Base-by-base conservation (phyloP, 2,329 filamentous ascomycete species). In the Tolypocladium capitatum region DNA sequence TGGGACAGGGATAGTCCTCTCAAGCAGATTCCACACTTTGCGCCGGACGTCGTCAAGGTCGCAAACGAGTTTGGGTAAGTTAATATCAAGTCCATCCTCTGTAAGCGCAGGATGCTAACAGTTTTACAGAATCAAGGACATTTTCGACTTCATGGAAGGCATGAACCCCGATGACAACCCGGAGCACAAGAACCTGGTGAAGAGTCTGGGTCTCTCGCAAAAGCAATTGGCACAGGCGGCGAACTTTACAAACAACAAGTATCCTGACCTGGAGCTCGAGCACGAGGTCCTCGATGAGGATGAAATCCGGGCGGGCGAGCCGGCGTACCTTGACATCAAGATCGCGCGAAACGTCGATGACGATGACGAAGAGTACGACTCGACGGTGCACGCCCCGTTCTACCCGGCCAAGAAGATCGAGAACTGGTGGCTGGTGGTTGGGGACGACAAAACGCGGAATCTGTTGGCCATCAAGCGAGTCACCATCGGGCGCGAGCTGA, bases 361-460 rank as follows among this genome's bases (percentile, higher is more conserved):
- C 46, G 78, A 80, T 46, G 71, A 73, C 13, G 72, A 78, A 11
- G 83, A 86, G 54, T 77, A 85, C 16, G 88, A 96, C 63, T 78
- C 84, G 2, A 83, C 82, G 1, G 94, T 97, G 2, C 90, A 97
- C 62, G 90, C 91, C 46, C 92, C 92, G 0, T 98, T 97, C 74
- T 98, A 92, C 63, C 90, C 92, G 1, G 73, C 67, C 45, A 84
- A 84, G 65, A 98, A 98, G 75, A 84, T 87, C 71, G 92, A 98
- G 74, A 95, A 92, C 63, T 98, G 90, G 90, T 98, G 92, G 92
- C 71, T 98, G 48, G 87, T 98, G 20, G 87, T 98, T 32, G 91
- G 90, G 30, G 90, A 97, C 57, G 89, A 96, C 69, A 84, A 80
- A 63, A 87, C 84, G 36, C 91, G 88, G 71, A 90, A 76, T 53